Evolutionary conservation across 148 eudicot species (phyloP).

Genomic region (Talinum fruticosum): DNA sequence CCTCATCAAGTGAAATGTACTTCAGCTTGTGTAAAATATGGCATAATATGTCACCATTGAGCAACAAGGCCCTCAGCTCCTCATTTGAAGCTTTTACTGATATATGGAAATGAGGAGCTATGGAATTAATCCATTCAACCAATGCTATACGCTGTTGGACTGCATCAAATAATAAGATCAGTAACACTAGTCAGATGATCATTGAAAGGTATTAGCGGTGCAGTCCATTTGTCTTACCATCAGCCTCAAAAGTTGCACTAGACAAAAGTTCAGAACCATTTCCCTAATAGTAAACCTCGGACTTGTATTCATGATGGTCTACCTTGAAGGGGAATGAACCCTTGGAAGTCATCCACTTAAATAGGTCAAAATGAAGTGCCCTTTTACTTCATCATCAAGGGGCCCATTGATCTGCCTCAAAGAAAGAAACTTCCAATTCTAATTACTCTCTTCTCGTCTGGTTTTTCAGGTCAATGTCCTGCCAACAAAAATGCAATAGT

Average conservation of each 20-base stretch:
- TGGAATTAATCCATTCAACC: conserved; percentile 71
- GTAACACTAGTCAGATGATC: background rate
- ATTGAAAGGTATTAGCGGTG: background rate
- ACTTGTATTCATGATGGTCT: conserved; percentile 28
- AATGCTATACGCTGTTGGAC: conserved; percentile 55
- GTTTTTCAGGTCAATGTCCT: background rate
- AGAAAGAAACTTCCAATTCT: background rate
- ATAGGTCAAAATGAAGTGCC: background rate
- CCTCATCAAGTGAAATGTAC: conserved; percentile 62
- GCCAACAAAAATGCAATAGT: conserved; percentile 6
- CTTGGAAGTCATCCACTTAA: background rate
- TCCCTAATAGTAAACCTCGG: conserved; percentile 26
- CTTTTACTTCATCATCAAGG: background rate
- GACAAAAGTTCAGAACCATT: conserved; percentile 49
- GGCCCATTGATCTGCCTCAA: background rate
- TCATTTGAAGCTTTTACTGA: conserved; percentile 74
- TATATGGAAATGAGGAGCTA: conserved; percentile 54
- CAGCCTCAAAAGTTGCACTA: conserved; percentile 43
- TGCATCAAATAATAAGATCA: conserved; percentile 26
- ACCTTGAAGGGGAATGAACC: background rate
- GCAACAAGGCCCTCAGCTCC: conserved; percentile 63
- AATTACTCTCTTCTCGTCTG: background rate
- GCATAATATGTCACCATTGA: conserved; percentile 62
- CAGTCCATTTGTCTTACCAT: conserved; percentile 28
- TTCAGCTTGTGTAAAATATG: conserved; percentile 57